Conservation (phyloP, 257 asterid genomes). For the Fraxinus americana region DNA sequence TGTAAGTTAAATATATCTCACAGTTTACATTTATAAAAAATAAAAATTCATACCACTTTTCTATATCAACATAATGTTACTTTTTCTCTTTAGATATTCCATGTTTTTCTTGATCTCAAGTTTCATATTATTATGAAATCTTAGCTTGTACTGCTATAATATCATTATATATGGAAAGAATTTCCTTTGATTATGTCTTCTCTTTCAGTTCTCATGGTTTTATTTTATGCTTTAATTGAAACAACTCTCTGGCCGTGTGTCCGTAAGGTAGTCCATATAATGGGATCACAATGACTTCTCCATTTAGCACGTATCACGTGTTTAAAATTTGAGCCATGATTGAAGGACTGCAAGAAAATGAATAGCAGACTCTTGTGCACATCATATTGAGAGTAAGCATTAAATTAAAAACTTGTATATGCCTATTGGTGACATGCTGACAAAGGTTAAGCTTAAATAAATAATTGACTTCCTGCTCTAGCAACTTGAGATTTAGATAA, state of each 20-base stretch:
- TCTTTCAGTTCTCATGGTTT: background rate
- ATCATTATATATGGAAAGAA: background rate
- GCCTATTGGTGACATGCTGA: background rate
- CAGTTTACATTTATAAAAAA: constrained; percentile 3
- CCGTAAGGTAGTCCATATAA: background rate
- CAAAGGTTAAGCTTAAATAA: background rate
- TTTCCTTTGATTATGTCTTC: background rate
- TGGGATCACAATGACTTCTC: background rate
- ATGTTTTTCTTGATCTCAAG: background rate
- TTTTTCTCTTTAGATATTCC: background rate
- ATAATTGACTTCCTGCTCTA: background rate
- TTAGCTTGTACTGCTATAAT: background rate
- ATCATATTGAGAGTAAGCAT: background rate
- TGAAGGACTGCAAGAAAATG: background rate
- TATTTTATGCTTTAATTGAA: background rate
- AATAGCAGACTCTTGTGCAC: background rate
- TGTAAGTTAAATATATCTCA: constrained; percentile 47
- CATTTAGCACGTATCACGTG: background rate
- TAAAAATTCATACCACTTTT: background rate
- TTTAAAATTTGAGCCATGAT: background rate
- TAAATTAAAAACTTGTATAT: background rate
- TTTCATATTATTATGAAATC: background rate
- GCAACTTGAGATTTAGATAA: background rate
- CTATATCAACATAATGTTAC: background rate
- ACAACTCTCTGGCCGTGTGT: background rate